Conservation (phyloP, 768 basidiomycete species). For the Trametes gibbosa region DNA sequence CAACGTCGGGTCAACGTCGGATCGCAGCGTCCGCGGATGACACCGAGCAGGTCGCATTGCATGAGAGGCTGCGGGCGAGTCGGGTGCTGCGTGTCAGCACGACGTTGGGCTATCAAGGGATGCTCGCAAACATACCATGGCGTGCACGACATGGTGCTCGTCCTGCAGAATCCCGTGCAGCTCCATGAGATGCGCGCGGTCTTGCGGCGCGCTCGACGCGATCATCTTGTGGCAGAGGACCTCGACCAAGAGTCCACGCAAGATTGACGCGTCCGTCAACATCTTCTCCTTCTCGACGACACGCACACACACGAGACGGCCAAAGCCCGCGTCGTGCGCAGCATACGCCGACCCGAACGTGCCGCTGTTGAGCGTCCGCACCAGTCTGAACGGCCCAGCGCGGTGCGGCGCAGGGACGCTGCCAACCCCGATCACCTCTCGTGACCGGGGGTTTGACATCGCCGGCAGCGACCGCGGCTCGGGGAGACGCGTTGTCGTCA, state of each 20-base stretch:
- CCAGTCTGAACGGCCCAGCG: conserved; percentile 23
- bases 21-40: conserved; percentile 8
- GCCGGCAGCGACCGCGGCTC: neutral
- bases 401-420: neutral
- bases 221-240: conserved; percentile 27
- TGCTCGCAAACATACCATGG: conserved; percentile 20
- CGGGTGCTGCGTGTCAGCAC: too few relatives aligned
- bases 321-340: conserved; percentile 17
- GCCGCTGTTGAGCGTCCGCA: conserved; percentile 20
- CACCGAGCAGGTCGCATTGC: conserved; percentile 19
- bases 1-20: conserved; percentile 20
- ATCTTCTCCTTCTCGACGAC: conserved; percentile 19
- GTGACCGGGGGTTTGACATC: neutral
- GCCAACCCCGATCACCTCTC: neutral
- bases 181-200: conserved; percentile 26
- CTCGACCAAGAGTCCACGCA: conserved; percentile 19
- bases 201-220: conserved; percentile 12
- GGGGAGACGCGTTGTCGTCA: neutral
- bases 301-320: conserved; percentile 24
- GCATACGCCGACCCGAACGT: conserved; percentile 22
- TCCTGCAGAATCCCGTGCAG: conserved; percentile 28
- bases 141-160: conserved; percentile 22
- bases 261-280: neutral
- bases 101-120: neutral
- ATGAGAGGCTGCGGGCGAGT: conserved; percentile 15